Evolutionary conservation across 768 basidiomycete genomes (phyloP), one percentile per base, ranked within the genome.

Genomic region (Trametes meyenii): DNA sequence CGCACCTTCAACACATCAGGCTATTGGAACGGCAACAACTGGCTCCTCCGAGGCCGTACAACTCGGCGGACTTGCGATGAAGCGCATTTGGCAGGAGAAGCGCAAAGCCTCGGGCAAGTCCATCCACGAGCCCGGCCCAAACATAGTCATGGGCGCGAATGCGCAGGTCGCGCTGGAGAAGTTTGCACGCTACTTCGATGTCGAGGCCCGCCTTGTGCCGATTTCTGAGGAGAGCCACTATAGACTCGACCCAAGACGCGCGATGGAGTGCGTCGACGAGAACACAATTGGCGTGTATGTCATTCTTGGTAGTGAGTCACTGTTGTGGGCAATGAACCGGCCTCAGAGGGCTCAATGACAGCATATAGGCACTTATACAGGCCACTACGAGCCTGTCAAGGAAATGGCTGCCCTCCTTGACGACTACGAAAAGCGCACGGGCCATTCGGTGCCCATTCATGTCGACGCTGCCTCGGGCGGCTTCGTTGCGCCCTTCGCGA

Each of bases 401-500:
- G 90, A 88, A 71, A 91, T 97, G 86, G 79, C 89, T 1, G 85
- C 87, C 44, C 79, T 91, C 11, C 77, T 94, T 72, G 79, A 81
- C 76, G 79, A 75, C 60, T 87, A 84, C 68, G 80, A 87, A 71
- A 70, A 50, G 21, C 67, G 73, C 62, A 81, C 78, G 0, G 81
- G 80, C 19, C 67, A 71, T 61, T 72, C 71, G 49, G 76, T 81
- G 33, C 79, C 82, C 21, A 64, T 50, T 26, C 59, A 64, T 43
- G 83, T 85, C 29, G 87, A 85, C 60, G 86, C 77, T 19, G 86
- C 87, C 12, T 84, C 83, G 0, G 84, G 85, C n/a, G 87, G 74
- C 13, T 86, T 89, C 65, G 69, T 87, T 50, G 86, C 87, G 10
- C 88, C 84, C 1, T 89, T 87, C 69, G 83, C 78, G 19, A 76